Evolutionary conservation across 2,329 filamentous ascomycete species (phyloP).

Genomic region (Alternaria sp.): DNA sequence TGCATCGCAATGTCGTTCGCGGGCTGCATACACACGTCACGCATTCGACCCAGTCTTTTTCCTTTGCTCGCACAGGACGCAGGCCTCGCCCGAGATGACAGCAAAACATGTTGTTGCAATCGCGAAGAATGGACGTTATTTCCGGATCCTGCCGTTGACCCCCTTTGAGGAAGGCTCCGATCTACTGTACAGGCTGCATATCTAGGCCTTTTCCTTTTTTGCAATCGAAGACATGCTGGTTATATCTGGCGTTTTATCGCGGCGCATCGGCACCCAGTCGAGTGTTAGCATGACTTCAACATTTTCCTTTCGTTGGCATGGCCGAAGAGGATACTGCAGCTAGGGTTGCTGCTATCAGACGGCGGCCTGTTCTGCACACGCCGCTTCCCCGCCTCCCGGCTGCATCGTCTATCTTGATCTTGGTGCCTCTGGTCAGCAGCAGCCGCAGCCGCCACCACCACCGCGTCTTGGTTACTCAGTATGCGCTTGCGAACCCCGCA

Average conservation of each 20-base stretch:
- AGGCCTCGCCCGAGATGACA: neutral
- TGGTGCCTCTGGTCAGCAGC: conserved; percentile 2
- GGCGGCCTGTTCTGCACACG: conserved; percentile 2
- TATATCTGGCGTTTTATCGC: conserved; percentile 11
- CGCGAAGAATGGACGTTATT: neutral
- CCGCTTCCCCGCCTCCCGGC: conserved; percentile 13
- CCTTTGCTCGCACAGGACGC: neutral
- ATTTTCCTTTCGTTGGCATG: neutral
- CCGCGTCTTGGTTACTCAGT: neutral
- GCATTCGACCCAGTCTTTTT: conserved; percentile 18
- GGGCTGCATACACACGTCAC: conserved; percentile 1
- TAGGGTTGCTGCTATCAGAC: conserved; percentile 1
- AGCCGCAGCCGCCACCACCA: neutral
- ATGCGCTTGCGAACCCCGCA: conserved; percentile 12
- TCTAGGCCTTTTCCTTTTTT: conserved; percentile 2
- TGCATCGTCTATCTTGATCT: neutral
- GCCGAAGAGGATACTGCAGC: neutral
- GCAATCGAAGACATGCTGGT: neutral
- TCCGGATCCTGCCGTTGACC: conserved; percentile 1
- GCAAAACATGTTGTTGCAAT: neutral
- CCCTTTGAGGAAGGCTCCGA: conserved; percentile 4
- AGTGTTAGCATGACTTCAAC: conserved; percentile 5
- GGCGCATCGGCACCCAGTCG: conserved; percentile 6
- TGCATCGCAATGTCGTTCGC: conserved; percentile 35
- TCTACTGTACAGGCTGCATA: conserved; percentile 1